Evolutionary conservation across 164 flowering plant species (phyloP), one percentile per base, ranked within the genome.

Genomic region (Platanus orientalis): DNA sequence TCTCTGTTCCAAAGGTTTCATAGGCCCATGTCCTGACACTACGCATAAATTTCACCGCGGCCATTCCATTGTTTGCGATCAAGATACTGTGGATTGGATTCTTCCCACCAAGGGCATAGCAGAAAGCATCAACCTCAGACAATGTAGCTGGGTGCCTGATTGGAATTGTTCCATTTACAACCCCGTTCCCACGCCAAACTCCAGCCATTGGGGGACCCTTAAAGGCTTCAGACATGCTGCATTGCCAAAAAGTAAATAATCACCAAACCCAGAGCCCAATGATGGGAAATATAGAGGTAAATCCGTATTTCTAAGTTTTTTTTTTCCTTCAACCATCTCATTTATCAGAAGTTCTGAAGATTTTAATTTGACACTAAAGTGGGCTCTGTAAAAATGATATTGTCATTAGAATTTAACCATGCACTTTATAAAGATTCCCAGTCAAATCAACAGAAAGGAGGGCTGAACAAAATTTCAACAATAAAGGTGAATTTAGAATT

Each of bases 21-120:
- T 90, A 92, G 32, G 97, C 90, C 99, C 99, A 95, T 55, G 96
- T 82, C 65, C 99, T 78, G 67, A 95, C 69, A 71, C 99, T 95
- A 24, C 98, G 84, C 62, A 95, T 95, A 73, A 95, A 95, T 73
- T 95, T 95, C 54, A 95, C 99, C 26, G 99, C 99, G 14, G 98
- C 99, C 99, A 95, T 95, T 74, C 99, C 99, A 85, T 95, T 95
- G 84, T 95, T 95, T 21, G 98, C 92, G 64, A 95, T 84, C 63
- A 95, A 84, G 65, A 95, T 92, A 66, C 97, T 95, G 64, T 86
- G 96, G 44, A 95, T 90, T 36, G 99, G 95, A 72, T 54, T 78
- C 54, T 83, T 81, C 57, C 99, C 99, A 1, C 90, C 95, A 56
- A 95, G 92, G 58, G 97, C 88, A 32, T 21, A 51, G 76, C 99